phyloP scores from a whole-genome alignment of 129 eudicot species.

The Gnaphalium uliginosum region DNA sequence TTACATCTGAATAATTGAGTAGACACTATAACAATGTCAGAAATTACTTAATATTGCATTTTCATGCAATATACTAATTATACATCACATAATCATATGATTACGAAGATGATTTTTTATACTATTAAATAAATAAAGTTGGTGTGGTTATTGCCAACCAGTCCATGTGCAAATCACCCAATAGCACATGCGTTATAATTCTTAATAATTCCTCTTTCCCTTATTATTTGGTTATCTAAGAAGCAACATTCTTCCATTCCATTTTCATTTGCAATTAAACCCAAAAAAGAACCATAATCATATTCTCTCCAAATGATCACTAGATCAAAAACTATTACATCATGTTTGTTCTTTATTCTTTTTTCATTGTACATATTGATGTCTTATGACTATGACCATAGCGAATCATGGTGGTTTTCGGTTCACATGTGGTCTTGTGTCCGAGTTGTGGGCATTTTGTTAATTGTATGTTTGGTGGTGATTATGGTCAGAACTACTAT shows the following conservation, averaged over 20 bases:
- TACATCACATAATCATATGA: slow-evolving; percentile 11
- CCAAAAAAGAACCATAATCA: neutral
- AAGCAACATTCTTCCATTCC: slow-evolving; percentile 30
- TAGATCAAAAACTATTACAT: slow-evolving; percentile 15
- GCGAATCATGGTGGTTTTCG: slow-evolving; percentile 26
- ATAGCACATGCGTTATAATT: slow-evolving; percentile 27
- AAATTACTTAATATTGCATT: too few relatives aligned
- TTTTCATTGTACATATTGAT: slow-evolving; percentile 20
- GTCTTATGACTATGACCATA: neutral
- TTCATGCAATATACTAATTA: too few relatives aligned
- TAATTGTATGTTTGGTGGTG: slow-evolving; percentile 30
- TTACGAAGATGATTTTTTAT: neutral
- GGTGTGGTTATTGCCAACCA: slow-evolving; percentile 35
- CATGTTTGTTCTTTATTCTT: slow-evolving; percentile 23
- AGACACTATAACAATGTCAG: too few relatives aligned
- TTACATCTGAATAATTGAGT: too few relatives aligned
- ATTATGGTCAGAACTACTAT: slow-evolving; percentile 59
- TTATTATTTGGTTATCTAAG: slow-evolving; percentile 21
- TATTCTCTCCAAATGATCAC: slow-evolving; percentile 21
- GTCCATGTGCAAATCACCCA: slow-evolving; percentile 35
- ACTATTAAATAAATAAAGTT: slow-evolving; percentile 22
- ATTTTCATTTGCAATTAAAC: slow-evolving; percentile 15
- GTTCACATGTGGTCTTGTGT: slow-evolving; percentile 15
- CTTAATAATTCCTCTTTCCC: neutral
- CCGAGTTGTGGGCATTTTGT: slow-evolving; percentile 21